phyloP scores from a whole-genome alignment of 2,329 filamentous ascomycete genomes.

The Ambrosiella xylebori region DNA sequence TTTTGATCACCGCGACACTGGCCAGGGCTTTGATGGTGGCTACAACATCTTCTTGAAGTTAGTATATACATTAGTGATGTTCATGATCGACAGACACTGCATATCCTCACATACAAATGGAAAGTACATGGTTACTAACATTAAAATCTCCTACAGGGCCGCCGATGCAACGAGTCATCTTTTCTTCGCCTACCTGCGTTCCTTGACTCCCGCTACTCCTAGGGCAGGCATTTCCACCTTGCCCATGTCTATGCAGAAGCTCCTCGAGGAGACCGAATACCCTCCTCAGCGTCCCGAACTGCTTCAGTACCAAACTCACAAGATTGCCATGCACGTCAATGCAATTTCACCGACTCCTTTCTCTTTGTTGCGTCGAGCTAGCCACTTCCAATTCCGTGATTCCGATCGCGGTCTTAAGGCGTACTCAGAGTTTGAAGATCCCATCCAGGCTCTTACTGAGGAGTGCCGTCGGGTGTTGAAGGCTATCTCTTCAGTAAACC shows the following conservation, averaged over 20 bases:
- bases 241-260: constrained; percentile 76
- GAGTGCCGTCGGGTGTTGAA: constrained; percentile 84
- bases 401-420: constrained; percentile 69
- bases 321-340: constrained; percentile 93
- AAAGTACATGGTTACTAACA: neutral
- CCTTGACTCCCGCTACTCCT: constrained; percentile 63
- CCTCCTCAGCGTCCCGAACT: constrained; percentile 64
- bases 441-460: constrained; percentile 71
- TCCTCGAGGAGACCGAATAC: constrained; percentile 86
- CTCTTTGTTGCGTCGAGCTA: constrained; percentile 71
- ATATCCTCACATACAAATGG: neutral
- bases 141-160: constrained; percentile 36
- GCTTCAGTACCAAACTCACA: constrained; percentile 64
- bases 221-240: constrained; percentile 68
- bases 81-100: neutral
- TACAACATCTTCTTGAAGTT: constrained; percentile 70
- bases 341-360: constrained; percentile 90
- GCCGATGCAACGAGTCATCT: constrained; percentile 92
- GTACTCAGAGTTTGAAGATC: constrained; percentile 80
- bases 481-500: constrained; percentile 75
- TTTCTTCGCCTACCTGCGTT: constrained; percentile 93
- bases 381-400: constrained; percentile 88
- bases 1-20: constrained; percentile 75
- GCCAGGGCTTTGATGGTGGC: constrained; percentile 83
- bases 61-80: neutral